phyloP scores from a whole-genome alignment of 106 monocot genomes.

The Alisma plantagoaquatica region DNA sequence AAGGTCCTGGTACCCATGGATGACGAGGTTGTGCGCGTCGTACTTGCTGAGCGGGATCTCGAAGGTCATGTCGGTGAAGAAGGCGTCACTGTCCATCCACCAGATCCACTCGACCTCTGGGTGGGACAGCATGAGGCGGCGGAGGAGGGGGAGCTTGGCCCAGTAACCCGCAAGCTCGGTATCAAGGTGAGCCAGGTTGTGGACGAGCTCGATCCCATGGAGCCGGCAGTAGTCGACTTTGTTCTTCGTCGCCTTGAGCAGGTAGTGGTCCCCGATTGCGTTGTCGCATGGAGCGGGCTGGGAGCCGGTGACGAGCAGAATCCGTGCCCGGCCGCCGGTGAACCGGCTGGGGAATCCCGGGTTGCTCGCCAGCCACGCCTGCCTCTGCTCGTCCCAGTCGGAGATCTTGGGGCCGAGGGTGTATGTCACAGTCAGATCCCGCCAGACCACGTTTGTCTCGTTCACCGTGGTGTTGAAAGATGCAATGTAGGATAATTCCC shows the following conservation, averaged over 20 bases:
- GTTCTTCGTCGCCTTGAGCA: conserved; percentile 47
- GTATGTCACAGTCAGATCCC: conserved; percentile 15
- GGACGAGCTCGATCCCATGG: conserved; percentile 48
- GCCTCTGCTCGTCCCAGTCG: conserved; percentile 49
- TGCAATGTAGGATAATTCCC: not conserved
- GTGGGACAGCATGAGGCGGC: conserved; percentile 46
- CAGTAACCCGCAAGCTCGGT: conserved; percentile 49
- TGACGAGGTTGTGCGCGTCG: conserved; percentile 26
- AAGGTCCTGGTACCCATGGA: conserved; percentile 61
- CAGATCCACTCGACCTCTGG: conserved; percentile 68
- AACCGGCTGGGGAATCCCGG: conserved; percentile 29
- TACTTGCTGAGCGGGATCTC: conserved; percentile 35
- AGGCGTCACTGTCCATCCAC: conserved; percentile 65
- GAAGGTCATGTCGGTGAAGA: conserved; percentile 67
- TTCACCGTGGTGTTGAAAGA: not conserved
- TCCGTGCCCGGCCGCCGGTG: conserved; percentile 11
- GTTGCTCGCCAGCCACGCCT: conserved; percentile 31
- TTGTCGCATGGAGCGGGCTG: conserved; percentile 53
- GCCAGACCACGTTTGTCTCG: not conserved
- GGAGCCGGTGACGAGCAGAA: conserved; percentile 52
- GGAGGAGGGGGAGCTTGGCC: conserved; percentile 51
- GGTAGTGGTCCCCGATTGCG: conserved; percentile 51
- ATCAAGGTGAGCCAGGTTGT: conserved; percentile 51
- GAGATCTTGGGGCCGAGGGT: conserved; percentile 50
- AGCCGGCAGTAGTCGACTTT: conserved; percentile 65